phyloP scores from a whole-genome alignment of 108 stramenopile genomes.

The Cyclostephanos invisitatus region DNA sequence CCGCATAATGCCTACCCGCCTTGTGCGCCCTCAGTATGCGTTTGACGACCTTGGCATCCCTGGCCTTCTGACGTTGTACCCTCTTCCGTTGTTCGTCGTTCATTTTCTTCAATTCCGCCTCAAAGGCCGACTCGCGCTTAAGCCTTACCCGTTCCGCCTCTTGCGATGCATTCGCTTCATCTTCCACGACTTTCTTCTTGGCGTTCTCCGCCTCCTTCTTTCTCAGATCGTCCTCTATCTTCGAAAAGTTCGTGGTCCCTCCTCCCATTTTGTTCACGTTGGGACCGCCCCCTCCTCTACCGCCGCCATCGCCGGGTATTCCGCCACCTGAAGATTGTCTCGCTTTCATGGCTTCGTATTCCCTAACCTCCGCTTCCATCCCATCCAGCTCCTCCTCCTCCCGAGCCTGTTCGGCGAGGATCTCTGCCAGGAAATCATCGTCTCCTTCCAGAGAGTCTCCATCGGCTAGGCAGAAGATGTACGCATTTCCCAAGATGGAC shows the following conservation, averaged over 20 bases:
- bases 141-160: conserved; percentile 31
- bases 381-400: conserved; percentile 40
- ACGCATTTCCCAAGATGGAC: not conserved
- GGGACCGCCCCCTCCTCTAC: conserved; percentile 8
- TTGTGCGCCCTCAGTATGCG: conserved; percentile 53
- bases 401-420: conserved; percentile 45
- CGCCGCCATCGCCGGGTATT: conserved; percentile 1
- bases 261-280: conserved; percentile 37
- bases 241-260: conserved; percentile 17
- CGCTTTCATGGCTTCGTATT: conserved; percentile 40
- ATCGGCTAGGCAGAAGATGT: conserved; percentile 4
- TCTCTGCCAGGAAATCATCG: conserved; percentile 48
- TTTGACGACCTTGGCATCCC: conserved; percentile 62
- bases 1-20: conserved; percentile 60
- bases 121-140: conserved; percentile 67
- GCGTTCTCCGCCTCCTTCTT: conserved; percentile 39
- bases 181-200: conserved; percentile 11
- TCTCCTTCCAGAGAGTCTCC: conserved; percentile 16
- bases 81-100: conserved; percentile 65
- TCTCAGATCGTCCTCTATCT: conserved; percentile 40
- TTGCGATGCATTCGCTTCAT: conserved; percentile 19
- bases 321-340: conserved; percentile 15
- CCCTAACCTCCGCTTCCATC: conserved; percentile 35
- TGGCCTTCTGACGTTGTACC: conserved; percentile 53
- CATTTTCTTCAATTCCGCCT: conserved; percentile 68